A percentile compares a stretch with the other conserved stretches of the same genome.
These are phyloP conservation scores for Puccinia coronata DNA, from an alignment of 1,284 basidiomycete genomes.

Conservation along the genomic window DNA sequence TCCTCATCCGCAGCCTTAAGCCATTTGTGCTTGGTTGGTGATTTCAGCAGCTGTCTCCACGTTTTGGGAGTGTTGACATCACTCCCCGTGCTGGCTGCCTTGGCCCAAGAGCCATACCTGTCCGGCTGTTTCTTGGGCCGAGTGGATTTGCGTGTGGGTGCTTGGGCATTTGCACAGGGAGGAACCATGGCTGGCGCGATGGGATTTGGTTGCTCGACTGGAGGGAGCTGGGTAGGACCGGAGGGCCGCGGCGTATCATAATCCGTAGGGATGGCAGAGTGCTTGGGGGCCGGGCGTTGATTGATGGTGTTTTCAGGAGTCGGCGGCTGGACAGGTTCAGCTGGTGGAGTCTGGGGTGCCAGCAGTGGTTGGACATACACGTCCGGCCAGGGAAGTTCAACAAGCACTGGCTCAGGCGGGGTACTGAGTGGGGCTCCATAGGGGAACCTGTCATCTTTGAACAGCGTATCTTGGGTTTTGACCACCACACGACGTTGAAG, in stretches of 20 bases:
- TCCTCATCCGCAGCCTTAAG: no score
- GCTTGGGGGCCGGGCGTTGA: not conserved
- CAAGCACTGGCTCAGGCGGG: not conserved
- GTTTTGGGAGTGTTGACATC: conserved; percentile 31
- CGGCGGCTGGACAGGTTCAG: no score
- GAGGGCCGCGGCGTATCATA: not conserved
- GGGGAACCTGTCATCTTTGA: no score
- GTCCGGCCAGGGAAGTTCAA: not conserved
- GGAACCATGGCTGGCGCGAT: not conserved
- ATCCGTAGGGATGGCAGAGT: not conserved
- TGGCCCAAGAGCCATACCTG: not conserved
- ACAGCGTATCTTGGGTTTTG: not conserved
- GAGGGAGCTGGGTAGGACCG: not conserved
- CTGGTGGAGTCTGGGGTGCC: not conserved
- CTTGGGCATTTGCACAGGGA: not conserved
- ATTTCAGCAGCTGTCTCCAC: not conserved
- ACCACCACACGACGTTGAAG: not conserved
- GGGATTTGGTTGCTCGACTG: not conserved
- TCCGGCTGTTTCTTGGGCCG: not conserved
- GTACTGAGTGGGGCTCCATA: not conserved
- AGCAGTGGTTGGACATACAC: not conserved
- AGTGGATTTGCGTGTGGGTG: not conserved
- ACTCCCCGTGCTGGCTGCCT: not conserved
- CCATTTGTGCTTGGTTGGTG: not conserved
- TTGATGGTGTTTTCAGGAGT: not conserved